Conservation (phyloP, 208 protist genomes). For the Trypanosomatidae sp. region DNA sequence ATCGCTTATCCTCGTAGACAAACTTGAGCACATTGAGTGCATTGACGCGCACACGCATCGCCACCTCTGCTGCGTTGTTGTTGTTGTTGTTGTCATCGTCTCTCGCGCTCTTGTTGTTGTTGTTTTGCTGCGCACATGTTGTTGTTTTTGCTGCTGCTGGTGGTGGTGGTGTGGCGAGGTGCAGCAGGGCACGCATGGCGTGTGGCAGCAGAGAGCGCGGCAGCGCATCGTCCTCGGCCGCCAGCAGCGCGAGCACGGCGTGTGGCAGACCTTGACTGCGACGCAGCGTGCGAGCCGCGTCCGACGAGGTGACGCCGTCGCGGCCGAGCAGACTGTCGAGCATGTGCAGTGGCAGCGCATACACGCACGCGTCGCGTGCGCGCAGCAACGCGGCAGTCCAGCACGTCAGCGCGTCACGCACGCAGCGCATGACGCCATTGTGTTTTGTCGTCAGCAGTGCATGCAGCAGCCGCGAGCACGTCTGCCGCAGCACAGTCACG, state of each 20-base stretch:
- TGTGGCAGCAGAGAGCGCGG: slow-evolving; percentile 52
- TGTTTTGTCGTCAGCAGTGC: slow-evolving; percentile 79
- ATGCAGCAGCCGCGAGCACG: slow-evolving; percentile 48
- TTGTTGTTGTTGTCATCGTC: neutral
- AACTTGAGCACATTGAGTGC: slow-evolving; percentile 89
- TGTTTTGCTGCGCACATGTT: neutral
- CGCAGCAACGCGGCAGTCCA: slow-evolving; percentile 43
- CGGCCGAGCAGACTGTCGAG: slow-evolving; percentile 56
- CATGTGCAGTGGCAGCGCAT: slow-evolving; percentile 43
- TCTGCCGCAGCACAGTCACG: slow-evolving; percentile 13
- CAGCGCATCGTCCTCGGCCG: slow-evolving; percentile 60
- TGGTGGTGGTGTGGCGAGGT: slow-evolving; percentile 13
- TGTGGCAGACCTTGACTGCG: slow-evolving; percentile 84
- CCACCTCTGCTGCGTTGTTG: slow-evolving; percentile 11
- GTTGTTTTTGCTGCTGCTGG: neutral
- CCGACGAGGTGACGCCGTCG: slow-evolving; percentile 58
- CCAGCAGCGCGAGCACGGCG: slow-evolving; percentile 63
- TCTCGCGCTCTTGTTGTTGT: neutral
- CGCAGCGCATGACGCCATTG: slow-evolving; percentile 83
- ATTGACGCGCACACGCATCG: slow-evolving; percentile 68
- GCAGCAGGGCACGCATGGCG: slow-evolving; percentile 47
- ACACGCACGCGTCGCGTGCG: slow-evolving; percentile 14
- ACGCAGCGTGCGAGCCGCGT: slow-evolving; percentile 68
- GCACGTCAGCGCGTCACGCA: slow-evolving; percentile 43
- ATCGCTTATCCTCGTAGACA: slow-evolving; percentile 80